Conservation (phyloP, 1,284 basidiomycete genomes). For the Trichosporon ovoides region DNA sequence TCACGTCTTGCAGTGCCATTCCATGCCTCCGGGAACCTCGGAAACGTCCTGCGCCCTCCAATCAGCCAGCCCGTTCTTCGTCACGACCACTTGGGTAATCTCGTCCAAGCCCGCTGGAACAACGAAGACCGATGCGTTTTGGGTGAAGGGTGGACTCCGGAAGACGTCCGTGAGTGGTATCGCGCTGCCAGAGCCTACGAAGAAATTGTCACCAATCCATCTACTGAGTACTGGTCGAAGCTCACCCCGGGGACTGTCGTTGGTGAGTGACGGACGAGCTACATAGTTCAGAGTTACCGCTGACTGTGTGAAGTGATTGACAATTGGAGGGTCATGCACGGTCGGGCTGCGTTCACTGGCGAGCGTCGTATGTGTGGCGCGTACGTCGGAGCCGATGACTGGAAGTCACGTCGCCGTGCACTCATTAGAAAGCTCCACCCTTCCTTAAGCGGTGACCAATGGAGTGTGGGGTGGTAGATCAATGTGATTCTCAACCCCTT, state of each 20-base stretch:
- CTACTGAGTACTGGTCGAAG: slow-evolving; percentile 88
- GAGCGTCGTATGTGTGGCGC: slow-evolving; percentile 90
- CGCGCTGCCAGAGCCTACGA: slow-evolving; percentile 76
- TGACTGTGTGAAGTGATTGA: slow-evolving; percentile 62
- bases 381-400: slow-evolving; percentile 88
- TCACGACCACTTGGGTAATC: slow-evolving; percentile 61
- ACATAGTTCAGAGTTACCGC: neutral
- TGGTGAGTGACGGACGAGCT: slow-evolving; percentile 53
- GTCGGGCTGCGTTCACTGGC: slow-evolving; percentile 81
- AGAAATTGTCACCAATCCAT: slow-evolving; percentile 64
- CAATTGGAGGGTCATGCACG: slow-evolving; percentile 92
- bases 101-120: slow-evolving; percentile 85
- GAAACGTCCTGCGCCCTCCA: slow-evolving; percentile 61
- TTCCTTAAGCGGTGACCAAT: neutral
- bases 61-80: slow-evolving; percentile 55
- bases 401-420: slow-evolving; percentile 66
- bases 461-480: neutral
- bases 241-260: slow-evolving; percentile 78
- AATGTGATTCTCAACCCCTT: too few relatives aligned
- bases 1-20: slow-evolving; percentile 66
- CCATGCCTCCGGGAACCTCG: slow-evolving; percentile 79
- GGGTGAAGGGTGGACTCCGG: slow-evolving; percentile 54
- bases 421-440: slow-evolving; percentile 41
- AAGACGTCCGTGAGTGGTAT: slow-evolving; percentile 73
- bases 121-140: slow-evolving; percentile 87